These are phyloP conservation scores for Dothideomycetidae sp. DNA, from an alignment of 2,329 filamentous ascomycete genomes.

Conservation along the genomic window DNA sequence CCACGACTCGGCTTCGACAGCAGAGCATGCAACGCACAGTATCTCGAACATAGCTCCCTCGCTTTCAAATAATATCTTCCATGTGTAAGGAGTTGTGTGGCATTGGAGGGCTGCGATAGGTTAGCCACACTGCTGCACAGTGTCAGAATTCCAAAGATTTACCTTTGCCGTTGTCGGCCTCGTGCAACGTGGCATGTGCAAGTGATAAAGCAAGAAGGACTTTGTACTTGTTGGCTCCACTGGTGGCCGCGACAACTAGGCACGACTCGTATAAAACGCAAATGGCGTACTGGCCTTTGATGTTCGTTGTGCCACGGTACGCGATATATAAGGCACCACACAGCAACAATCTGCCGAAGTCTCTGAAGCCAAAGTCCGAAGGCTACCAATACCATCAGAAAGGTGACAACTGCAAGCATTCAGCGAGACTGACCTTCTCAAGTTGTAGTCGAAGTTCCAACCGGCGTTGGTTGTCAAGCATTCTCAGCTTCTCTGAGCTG, in stretches of 20 bases:
- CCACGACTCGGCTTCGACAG: constrained; percentile 70
- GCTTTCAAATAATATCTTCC: constrained; percentile 79
- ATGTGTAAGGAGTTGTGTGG: constrained; percentile 71
- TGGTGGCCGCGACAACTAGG: constrained; percentile 58
- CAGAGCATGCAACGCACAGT: constrained; percentile 72
- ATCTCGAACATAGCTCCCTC: constrained; percentile 67
- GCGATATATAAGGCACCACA: constrained; percentile 75
- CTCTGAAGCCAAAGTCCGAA: constrained; percentile 44
- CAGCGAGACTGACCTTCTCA: constrained; percentile 40
- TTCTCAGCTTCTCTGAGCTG: constrained; percentile 52
- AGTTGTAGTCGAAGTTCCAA: constrained; percentile 72
- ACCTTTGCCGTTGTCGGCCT: constrained; percentile 62
- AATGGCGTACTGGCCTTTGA: constrained; percentile 69
- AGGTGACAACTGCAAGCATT: background rate
- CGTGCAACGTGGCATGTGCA: constrained; percentile 50
- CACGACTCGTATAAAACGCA: constrained; percentile 72
- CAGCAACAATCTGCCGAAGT: constrained; percentile 64
- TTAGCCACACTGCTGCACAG: background rate
- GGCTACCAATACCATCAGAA: constrained; percentile 15
- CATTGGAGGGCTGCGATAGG: constrained; percentile 59
- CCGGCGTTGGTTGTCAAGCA: constrained; percentile 69
- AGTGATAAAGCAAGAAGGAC: constrained; percentile 63
- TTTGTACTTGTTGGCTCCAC: constrained; percentile 52
- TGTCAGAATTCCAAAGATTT: background rate
- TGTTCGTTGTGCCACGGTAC: constrained; percentile 56